Evolutionary conservation across 1,284 basidiomycete genomes (phyloP).

Genomic region (Ceratobasidium sp.): DNA sequence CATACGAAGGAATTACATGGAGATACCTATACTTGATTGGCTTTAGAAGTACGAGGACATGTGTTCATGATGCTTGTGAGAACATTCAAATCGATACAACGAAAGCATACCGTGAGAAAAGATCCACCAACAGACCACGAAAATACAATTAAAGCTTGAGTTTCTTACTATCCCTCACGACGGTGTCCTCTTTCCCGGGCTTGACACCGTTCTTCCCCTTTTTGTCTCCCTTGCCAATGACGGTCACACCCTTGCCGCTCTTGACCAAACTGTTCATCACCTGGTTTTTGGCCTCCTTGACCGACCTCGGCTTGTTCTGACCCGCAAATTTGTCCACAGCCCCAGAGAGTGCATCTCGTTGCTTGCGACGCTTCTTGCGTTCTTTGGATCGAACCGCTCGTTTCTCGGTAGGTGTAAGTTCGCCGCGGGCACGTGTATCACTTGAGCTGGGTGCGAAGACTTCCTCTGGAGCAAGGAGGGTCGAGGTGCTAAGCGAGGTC

Average conservation of each 20-base stretch:
- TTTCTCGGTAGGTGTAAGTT: constrained; percentile 89
- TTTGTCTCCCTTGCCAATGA: constrained; percentile 71
- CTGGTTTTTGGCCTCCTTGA: constrained; percentile 82
- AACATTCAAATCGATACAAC: too few relatives aligned
- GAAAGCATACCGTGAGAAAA: too few relatives aligned
- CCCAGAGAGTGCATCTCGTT: constrained; percentile 72
- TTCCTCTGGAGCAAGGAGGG: constrained; percentile 94
- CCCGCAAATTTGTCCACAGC: constrained; percentile 69
- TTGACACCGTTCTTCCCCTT: constrained; percentile 23
- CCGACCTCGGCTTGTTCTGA: constrained; percentile 51
- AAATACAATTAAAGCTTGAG: constrained; percentile 10
- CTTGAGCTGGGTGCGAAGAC: constrained; percentile 69
- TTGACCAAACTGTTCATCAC: constrained; percentile 83
- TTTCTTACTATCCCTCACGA: constrained; percentile 21
- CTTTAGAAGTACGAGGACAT: too few relatives aligned
- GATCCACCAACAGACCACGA: not conserved
- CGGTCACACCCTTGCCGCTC: constrained; percentile 83
- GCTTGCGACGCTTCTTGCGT: constrained; percentile 77
- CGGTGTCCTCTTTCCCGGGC: not conserved
- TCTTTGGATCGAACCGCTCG: constrained; percentile 72
- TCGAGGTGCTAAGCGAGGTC: constrained; percentile 73
- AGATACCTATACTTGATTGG: too few relatives aligned
- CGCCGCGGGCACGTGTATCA: constrained; percentile 69
- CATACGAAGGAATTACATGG: too few relatives aligned
- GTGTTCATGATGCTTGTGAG: too few relatives aligned